Evolutionary conservation across 768 basidiomycete species (phyloP).

Genomic region (Rhodotorula babjevae): DNA sequence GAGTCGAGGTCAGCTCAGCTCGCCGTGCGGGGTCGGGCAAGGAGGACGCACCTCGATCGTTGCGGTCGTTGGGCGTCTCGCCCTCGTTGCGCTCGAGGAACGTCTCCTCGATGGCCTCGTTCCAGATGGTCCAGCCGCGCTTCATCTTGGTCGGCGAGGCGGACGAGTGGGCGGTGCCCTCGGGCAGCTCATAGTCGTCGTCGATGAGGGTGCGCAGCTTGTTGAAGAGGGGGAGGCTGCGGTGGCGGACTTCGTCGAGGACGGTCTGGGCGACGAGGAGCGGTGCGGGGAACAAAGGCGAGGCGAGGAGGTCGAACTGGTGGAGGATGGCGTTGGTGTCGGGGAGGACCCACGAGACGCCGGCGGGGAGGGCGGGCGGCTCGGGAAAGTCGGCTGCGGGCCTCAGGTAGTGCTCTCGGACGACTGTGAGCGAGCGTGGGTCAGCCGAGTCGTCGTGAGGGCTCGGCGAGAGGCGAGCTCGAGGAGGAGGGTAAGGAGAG

Average conservation of each 20-base stretch:
- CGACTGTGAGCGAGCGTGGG: slow-evolving; percentile 53
- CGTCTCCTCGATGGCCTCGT: slow-evolving; percentile 50
- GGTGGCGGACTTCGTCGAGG: slow-evolving; percentile 90
- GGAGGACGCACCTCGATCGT: slow-evolving; percentile 69
- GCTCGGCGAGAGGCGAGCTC: neutral
- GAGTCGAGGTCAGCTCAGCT: neutral
- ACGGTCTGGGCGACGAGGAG: slow-evolving; percentile 92
- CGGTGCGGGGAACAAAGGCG: slow-evolving; percentile 65
- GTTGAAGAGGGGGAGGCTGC: slow-evolving; percentile 86
- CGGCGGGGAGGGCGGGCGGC: slow-evolving; percentile 49
- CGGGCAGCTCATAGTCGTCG: slow-evolving; percentile 54
- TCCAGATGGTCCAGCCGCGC: slow-evolving; percentile 36
- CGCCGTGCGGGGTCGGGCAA: neutral
- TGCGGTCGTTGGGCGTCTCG: slow-evolving; percentile 86
- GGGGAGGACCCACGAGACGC: slow-evolving; percentile 71
- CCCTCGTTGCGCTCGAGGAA: slow-evolving; percentile 64
- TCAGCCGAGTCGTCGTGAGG: neutral
- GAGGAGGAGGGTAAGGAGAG: neutral
- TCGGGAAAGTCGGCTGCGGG: slow-evolving; percentile 48
- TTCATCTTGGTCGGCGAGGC: slow-evolving; percentile 59
- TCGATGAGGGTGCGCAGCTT: slow-evolving; percentile 78
- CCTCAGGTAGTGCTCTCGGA: slow-evolving; percentile 88
- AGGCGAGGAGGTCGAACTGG: slow-evolving; percentile 95
- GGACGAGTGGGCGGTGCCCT: neutral
- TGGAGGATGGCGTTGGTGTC: slow-evolving; percentile 93